Conservation (phyloP, 371 early-diverging fungal species). For the Batrachochytrium dendrobatidis region DNA sequence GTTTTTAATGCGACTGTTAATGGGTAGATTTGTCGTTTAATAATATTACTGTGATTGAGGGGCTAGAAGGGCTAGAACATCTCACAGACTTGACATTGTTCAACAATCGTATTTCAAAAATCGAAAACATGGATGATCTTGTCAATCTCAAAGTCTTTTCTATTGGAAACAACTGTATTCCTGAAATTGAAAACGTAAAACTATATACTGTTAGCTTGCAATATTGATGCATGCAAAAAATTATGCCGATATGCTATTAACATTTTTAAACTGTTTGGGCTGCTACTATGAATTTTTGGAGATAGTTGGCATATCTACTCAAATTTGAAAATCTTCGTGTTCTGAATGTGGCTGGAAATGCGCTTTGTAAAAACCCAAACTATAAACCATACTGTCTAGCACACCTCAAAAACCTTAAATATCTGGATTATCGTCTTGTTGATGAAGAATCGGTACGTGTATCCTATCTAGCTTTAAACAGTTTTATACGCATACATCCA, state of each 20-base stretch:
- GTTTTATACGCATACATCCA: background rate
- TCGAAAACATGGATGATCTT: slow-evolving; percentile 42
- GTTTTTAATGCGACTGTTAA: background rate
- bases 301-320: slow-evolving; percentile 35
- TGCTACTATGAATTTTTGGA: background rate
- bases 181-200: slow-evolving; percentile 26
- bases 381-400: slow-evolving; percentile 44
- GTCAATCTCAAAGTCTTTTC: slow-evolving; percentile 43
- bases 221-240: background rate
- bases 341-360: slow-evolving; percentile 43
- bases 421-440: slow-evolving; percentile 47
- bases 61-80: slow-evolving; percentile 31
- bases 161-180: slow-evolving; percentile 45
- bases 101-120: slow-evolving; percentile 40
- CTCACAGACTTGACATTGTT: slow-evolving; percentile 44
- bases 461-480: background rate
- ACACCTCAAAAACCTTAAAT: slow-evolving; percentile 38
- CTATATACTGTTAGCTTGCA: background rate
- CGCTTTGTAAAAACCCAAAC: slow-evolving; percentile 38
- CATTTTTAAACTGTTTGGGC: background rate
- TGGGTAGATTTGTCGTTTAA: slow-evolving; percentile 44
- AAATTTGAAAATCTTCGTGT: slow-evolving; percentile 41
- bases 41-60: slow-evolving; percentile 41
- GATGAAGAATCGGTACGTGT: slow-evolving; percentile 36
- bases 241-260: too few species aligned